These are phyloP conservation scores for Trifolium dubium DNA, from an alignment of 306 rosid species.

Conservation along the genomic window DNA sequence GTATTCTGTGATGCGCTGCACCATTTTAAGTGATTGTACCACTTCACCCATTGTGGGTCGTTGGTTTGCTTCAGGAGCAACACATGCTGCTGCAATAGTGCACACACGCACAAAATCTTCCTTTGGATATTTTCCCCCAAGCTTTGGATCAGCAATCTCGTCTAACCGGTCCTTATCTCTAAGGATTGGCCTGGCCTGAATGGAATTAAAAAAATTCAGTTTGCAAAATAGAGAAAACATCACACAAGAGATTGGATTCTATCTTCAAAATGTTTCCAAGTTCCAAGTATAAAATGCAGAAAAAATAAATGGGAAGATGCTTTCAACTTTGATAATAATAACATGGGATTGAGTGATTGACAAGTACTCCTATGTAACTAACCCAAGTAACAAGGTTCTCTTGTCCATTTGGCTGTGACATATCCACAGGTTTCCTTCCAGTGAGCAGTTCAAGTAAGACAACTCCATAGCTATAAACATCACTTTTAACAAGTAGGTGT, in stretches of 20 bases:
- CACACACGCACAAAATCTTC: slow-evolving; percentile 94
- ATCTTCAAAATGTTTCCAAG: slow-evolving; percentile 27
- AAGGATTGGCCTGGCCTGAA: slow-evolving; percentile 95
- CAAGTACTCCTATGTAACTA: slow-evolving; percentile 42
- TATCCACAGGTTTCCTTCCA: slow-evolving; percentile 94
- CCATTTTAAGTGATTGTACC: slow-evolving; percentile 98
- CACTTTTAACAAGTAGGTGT: slow-evolving; percentile 96
- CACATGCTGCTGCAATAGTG: slow-evolving; percentile 98
- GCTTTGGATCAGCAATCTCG: slow-evolving; percentile 80
- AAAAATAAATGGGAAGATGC: not conserved
- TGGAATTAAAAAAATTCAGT: slow-evolving; percentile 38
- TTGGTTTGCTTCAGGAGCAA: slow-evolving; percentile 95
- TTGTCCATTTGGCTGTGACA: slow-evolving; percentile 94
- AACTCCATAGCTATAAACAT: slow-evolving; percentile 97
- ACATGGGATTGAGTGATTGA: slow-evolving; percentile 26
- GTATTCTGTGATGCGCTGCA: slow-evolving; percentile 82
- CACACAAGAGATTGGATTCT: not conserved
- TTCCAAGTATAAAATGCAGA: slow-evolving; percentile 14
- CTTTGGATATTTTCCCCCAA: slow-evolving; percentile 85
- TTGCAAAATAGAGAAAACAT: slow-evolving; percentile 7
- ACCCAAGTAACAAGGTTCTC: slow-evolving; percentile 99
- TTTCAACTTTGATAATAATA: slow-evolving; percentile 31
- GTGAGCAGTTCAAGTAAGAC: slow-evolving; percentile 92
- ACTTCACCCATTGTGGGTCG: slow-evolving; percentile 99
- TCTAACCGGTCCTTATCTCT: slow-evolving; percentile 90